Percentiles rank a stretch among this genome's conserved stretches.
phyloP scores from a whole-genome alignment of 768 basidiomycete genomes.

The Lactarius vividus region DNA sequence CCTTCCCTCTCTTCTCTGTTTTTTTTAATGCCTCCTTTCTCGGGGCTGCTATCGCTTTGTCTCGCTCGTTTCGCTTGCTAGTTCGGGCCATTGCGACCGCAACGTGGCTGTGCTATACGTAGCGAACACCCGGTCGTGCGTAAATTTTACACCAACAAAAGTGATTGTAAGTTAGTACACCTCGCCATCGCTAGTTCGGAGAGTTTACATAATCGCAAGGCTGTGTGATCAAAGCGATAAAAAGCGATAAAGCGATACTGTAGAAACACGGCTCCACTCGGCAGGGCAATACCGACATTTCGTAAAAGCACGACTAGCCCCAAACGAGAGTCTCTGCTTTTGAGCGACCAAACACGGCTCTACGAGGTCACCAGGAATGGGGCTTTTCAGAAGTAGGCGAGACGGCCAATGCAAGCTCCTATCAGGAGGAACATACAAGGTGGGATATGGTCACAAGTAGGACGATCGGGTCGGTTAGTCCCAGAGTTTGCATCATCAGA shows the following conservation, averaged over 20 bases:
- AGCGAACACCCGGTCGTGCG: background rate
- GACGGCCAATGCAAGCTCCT: too few species aligned
- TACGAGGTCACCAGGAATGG: too few species aligned
- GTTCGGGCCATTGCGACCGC: constrained; percentile 1
- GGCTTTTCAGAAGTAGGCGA: too few species aligned
- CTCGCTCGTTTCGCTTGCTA: background rate
- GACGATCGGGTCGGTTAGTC: too few species aligned
- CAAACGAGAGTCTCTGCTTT: too few species aligned
- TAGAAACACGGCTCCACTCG: background rate
- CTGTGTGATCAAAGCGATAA: background rate
- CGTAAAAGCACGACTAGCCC: background rate
- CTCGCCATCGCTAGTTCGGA: background rate
- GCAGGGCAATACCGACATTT: background rate
- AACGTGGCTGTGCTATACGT: constrained; percentile 1
- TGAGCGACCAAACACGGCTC: too few species aligned
- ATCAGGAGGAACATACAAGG: background rate
- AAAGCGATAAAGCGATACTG: background rate
- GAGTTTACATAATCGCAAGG: constrained; percentile 1
- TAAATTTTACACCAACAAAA: background rate
- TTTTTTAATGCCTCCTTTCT: background rate
- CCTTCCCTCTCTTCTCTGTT: background rate
- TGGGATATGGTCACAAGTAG: background rate
- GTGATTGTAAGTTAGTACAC: background rate
- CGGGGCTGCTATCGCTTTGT: background rate
- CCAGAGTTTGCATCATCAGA: background rate